Evolutionary conservation across 768 basidiomycete genomes (phyloP), one percentile per base, ranked within the genome.

Genomic region (Tulasnella sp.): DNA sequence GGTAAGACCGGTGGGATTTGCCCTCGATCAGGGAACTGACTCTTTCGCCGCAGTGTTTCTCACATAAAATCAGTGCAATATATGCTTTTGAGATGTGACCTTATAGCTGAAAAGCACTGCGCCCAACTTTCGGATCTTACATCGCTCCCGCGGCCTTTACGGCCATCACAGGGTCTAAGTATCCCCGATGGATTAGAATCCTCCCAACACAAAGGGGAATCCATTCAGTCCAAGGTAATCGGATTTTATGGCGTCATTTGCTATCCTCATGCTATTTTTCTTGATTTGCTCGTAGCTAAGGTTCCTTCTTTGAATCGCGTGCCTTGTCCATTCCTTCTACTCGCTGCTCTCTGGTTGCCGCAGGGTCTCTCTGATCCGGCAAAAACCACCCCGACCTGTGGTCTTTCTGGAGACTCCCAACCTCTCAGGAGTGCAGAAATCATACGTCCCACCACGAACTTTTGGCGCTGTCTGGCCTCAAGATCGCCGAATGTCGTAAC

Each of bases 401-500:
- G 19, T 45, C 42, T 45, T 45, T 45, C 19, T 1, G 42, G 11
- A 17, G 15, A 45, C 42, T 45, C 42, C 42, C 1, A 17, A 45
- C 42, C 42, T 45, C 19, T 17, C 42, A 45, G 39, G 49, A 8
- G 49, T 58, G 12, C 4, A 58, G 22, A 58, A 58, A 19, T 19
- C 42, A 19, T 45, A 17, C 14, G 42, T 19, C 11, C 42, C 15
- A 2, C 4, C 42, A 14, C 11, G 42, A 45, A 17, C 7, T 19
- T 17, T 14, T 17, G 14, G 15, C 19, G 42, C 54, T 22, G 11
- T n/a, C 22, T 9, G 25, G 25, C 1, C 54, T 58, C 25, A 58
- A 58, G 54, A 58, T 58, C 54, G 22, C 91, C 92, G 93, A 39
- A 92, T 81, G 34, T 84, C 83, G 77, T 86, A 85, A 39, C 91